Base-by-base conservation (phyloP, 768 basidiomycete genomes). In the Pilatotrama ljubarskyi region DNA sequence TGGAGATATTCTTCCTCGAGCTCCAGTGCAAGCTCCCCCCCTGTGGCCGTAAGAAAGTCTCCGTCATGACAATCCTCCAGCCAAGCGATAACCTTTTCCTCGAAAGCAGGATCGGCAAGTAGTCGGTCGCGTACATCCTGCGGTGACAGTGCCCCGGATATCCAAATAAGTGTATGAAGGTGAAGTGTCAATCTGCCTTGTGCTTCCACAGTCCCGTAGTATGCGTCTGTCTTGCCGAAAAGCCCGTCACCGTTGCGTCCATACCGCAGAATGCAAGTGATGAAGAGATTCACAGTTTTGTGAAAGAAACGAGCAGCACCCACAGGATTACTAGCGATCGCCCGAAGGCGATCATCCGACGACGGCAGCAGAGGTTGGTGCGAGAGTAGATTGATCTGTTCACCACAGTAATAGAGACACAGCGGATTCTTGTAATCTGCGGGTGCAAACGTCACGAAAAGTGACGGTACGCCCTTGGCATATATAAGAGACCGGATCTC, bases 181-280 rank as follows among this genome's bases (percentile, higher is more conserved):
- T 80, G 78, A 1, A 80, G 49, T 0, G 75, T 75, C 0, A 76
- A 55, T 13, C 72, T 48, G 1, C 77, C 77, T 61, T 79, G 77
- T 25, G 73, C 71, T 54, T 79, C 76, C 0, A 77, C 75, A 1
- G 74, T 77, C 0, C 77, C 76, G 61, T 76, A 77, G 48, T 77
- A 76, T 0, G 66, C 72, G 17, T 46, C 40, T 1, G 72, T 70
- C 0, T 70, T 49, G 5, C 76, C 74, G 67, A 66, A 77, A 13
- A 74, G 24, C 15, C 51, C 51, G 8, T 11, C 24, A 3, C 1
- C 2, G 3, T 17, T 14, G 1, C 24, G 18, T 9, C 38, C 26
- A 20, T n/a, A 42, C 2, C 52, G 41, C 2, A 54, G 41, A 10
- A 54, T 26, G 10, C 25, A 15, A 2, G 18, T 8, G 29, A 54